These are phyloP conservation scores for Lactarius indigo DNA, from an alignment of 768 basidiomycete genomes.

Conservation along the genomic window DNA sequence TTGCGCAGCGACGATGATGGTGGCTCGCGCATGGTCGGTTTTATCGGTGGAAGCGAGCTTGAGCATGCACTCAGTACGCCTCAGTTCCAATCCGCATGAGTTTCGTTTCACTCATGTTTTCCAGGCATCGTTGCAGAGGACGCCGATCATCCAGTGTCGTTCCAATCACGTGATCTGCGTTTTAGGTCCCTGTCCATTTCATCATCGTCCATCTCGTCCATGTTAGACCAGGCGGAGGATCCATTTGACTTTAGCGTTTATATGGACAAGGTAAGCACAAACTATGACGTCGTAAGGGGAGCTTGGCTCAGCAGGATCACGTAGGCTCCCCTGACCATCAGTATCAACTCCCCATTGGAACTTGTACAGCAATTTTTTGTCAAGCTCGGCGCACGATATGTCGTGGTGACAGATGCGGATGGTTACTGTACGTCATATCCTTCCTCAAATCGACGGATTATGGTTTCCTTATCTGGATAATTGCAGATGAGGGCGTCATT, in stretches of 20 bases:
- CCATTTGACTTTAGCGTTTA: conserved; percentile 81
- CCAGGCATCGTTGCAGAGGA: conserved; percentile 74
- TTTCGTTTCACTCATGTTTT: neutral
- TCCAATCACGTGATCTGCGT: conserved; percentile 46
- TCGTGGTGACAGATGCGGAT: conserved; percentile 77
- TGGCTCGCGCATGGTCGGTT: conserved; percentile 73
- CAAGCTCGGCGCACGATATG: conserved; percentile 89
- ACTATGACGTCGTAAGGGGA: conserved; percentile 1
- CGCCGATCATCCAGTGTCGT: conserved; percentile 61
- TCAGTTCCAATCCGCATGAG: neutral
- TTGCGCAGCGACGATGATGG: conserved; percentile 48
- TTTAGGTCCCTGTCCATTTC: conserved; percentile 37
- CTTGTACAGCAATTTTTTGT: conserved; percentile 91
- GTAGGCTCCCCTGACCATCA: conserved; percentile 84
- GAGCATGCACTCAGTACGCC: conserved; percentile 83
- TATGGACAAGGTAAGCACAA: conserved; percentile 71
- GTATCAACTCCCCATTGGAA: conserved; percentile 83
- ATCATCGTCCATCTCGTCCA: conserved; percentile 59
- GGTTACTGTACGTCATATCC: conserved; percentile 63
- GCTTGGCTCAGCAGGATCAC: neutral
- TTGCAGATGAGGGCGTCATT: conserved; percentile 80
- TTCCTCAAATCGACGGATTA: neutral
- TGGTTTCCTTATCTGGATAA: neutral
- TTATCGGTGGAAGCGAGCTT: conserved; percentile 89
- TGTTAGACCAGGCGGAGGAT: conserved; percentile 41